Evolutionary conservation across 805 yeast species (phyloP).

Genomic region (Phaffomyces opuntiae): DNA sequence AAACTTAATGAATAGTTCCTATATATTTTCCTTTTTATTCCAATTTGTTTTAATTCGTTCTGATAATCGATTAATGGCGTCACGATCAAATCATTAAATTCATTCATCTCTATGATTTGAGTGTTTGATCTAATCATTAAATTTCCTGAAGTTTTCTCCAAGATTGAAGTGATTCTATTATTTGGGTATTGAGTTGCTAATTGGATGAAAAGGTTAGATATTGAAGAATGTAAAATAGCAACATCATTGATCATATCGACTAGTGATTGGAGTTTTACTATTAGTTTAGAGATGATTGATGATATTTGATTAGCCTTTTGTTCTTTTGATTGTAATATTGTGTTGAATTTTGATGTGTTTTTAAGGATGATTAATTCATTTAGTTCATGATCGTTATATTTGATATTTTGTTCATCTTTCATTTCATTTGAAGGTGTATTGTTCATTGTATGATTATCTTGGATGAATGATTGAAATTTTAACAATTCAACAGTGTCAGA

Average conservation of each 20-base stretch:
- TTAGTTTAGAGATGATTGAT: no score
- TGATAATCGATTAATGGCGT: conserved; percentile 15
- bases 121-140: conserved; percentile 3
- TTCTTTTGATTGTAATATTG: no score
- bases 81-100: conserved; percentile 10
- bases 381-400: background rate
- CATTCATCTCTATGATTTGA: conserved; percentile 17
- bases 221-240: no score
- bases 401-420: background rate
- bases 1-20: conserved; percentile 8
- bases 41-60: conserved; percentile 14
- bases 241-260: no score
- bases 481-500: background rate
- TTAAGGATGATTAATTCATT: background rate
- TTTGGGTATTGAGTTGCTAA: no score
- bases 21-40: conserved; percentile 9
- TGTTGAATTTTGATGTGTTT: background rate
- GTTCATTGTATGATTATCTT: background rate
- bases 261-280: no score
- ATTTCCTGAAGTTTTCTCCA: background rate
- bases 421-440: no score
- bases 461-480: background rate
- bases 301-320: no score
- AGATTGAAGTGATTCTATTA: no score
- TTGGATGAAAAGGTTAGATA: no score